Evolutionary conservation across 163 green algal species (phyloP), one percentile per base, ranked within the genome.

Genomic region (Prototheca wickerhamii): DNA sequence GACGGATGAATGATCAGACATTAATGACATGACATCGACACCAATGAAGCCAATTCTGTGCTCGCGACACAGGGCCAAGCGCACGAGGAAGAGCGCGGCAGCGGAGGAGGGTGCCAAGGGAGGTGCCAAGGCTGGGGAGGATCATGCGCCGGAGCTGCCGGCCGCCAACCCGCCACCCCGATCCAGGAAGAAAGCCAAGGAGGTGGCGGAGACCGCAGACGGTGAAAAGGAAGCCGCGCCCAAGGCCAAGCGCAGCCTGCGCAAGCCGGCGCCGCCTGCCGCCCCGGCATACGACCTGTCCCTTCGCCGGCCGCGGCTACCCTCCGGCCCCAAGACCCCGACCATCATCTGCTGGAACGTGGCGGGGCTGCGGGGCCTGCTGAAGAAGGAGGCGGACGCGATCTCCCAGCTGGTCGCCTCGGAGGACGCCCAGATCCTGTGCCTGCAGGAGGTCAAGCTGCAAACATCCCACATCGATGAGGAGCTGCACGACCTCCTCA

Each of bases 391-490:
- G 32, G 29, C 23, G 21, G 49, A 44, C 0, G 69, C 69, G 1
- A 49, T 90, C 17, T 61, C 59, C 21, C 44, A 58, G 44, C 72
- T 95, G 61, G 65, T 88, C 35, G 68, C 69, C 26, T 31, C 25
- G 5, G 87, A 95, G 72, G 25, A 72, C 29, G 64, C 76, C 3
- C 78, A 90, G 57, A 69, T 90, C 2, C 21, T 95, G 25, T 91
- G 83, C 69, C 63, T 94, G 51, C 86, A 92, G 67, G 86, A 93
- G 61, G 84, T 79, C 60, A 93, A 93, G 73, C 71, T 93, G 54
- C 79, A 87, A 51, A 72, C 79, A 5, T 59, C 66, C 50, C 75
- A 90, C 44, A 71, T 70, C 21, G 46, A 65, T 3, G 74, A 69
- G 7, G 68, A 71, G 8, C 61, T 67, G 20, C 57, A 50, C 8